These are phyloP conservation scores for Heliosperma pusillum DNA, from an alignment of 148 eudicot genomes.

Conservation along the genomic window DNA sequence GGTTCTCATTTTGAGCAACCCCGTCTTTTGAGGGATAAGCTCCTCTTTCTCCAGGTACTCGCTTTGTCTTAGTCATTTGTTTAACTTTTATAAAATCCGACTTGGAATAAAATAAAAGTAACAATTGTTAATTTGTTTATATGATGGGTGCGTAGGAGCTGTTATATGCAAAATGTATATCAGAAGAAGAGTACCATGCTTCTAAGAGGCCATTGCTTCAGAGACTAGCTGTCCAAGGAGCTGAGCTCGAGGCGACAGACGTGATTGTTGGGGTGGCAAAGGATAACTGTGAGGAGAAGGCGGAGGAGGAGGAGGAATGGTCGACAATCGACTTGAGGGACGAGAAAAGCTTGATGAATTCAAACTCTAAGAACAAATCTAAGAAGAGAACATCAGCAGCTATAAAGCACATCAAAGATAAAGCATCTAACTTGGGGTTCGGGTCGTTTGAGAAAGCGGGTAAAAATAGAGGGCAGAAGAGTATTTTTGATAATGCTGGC, in stretches of 20 bases:
- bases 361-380: constrained; percentile 34
- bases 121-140: constrained; percentile 8
- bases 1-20: constrained; percentile 49
- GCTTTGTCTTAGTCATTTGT: neutral
- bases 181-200: constrained; percentile 85
- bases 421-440: constrained; percentile 49
- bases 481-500: constrained; percentile 27
- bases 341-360: constrained; percentile 30
- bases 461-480: constrained; percentile 38
- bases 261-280: constrained; percentile 44
- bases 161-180: constrained; percentile 73
- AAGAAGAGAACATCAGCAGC: constrained; percentile 42
- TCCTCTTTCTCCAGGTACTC: constrained; percentile 75
- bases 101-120: too few species aligned
- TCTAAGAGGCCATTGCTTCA: constrained; percentile 83
- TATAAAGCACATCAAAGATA: constrained; percentile 49
- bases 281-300: constrained; percentile 22
- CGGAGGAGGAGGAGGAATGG: constrained; percentile 61
- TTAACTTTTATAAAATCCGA: neutral
- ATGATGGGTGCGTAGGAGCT: constrained; percentile 48
- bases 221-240: constrained; percentile 85
- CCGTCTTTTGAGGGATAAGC: constrained; percentile 63
- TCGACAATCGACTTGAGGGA: constrained; percentile 76
- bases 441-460: constrained; percentile 38
- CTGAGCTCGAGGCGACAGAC: constrained; percentile 55